Evolutionary conservation across 371 early-diverging fungal genomes (phyloP), one percentile per base, ranked within the genome.

Genomic region (Syncephalastrum contaminatum): DNA sequence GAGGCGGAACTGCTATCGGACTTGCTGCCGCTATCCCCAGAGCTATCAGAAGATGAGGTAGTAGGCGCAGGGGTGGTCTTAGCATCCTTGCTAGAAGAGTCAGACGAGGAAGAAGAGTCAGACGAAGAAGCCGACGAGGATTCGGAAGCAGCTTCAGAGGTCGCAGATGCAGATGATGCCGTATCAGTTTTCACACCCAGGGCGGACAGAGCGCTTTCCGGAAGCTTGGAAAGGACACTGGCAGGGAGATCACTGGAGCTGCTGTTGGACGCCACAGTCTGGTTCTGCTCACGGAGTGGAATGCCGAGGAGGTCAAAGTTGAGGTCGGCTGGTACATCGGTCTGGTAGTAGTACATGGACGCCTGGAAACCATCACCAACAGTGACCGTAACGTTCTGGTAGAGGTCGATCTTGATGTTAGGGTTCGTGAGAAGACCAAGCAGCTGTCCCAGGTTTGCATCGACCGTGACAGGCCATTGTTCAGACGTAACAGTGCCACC

Each of bases 291-390:
- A 14, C 20, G 47, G 20, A 47, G 24, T 4, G 45, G 27, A 14
- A 53, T 30, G 13, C 45, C 54, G n/a, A 53, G n/a, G 36, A 45
- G 22, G 42, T 43, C 44, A 30, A 42, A 40, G 25, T 52, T 42
- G 22, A 52, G 30, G 2, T 18, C 46, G 45, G 43, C 43, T 12
- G 56, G 56, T 15, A 55, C 56, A 7, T 48, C n/a, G 13, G 63
- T 62, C 55, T 77, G 73, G 18, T 58, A 60, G 46, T 77, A 77
- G 48, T 59, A 58, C 50, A 77, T 46, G 8, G 24, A 59, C 22
- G 63, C 61, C 21, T 60, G 36, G 63, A 73, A 77, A 25, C 60
- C 67, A 43, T 67, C 66, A 42, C 76, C 75, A 39, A 77, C 62
- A 13, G 63, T 18, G 18, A 66, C 51, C 45, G 73, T 66, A 13